Evolutionary conservation across 495 filamentous ascomycete species (phyloP), one percentile per base, ranked within the genome.

Genomic region (Annulohypoxylon bovei): DNA sequence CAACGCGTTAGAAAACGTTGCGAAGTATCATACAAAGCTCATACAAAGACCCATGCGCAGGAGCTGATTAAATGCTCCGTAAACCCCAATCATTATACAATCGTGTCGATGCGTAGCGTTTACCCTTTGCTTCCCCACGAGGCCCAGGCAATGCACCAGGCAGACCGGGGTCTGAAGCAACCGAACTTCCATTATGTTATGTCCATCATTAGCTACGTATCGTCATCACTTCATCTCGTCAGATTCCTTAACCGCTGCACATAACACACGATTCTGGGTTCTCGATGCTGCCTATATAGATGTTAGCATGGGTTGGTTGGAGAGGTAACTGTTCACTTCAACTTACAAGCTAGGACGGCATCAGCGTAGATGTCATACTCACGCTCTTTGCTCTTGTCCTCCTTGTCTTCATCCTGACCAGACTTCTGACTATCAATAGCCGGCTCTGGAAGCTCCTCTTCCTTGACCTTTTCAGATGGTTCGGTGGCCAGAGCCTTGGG

Each of bases 291-390:
- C 85, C 85, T 87, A 46, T 67, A 49, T 25, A 35, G 28, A 67
- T 63, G 50, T 82, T 73, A 81, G 78, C 56, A 49, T 22, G 12
- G 46, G 53, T 11, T 18, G 7, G 25, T n/a, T 8, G 8, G 18
- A 3, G 12, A 35, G 35, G 40, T 18, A 16, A 4, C 1, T 62
- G n/a, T 25, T 59, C 1, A 58, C 46, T 35, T 62, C 12, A 9
- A 79, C 86, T 84, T 92, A 90, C 95, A 99, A 77, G 89, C 86
- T 78, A 99, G 83, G 25, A 93, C 94, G 60, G 92, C 91, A 72
- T 97, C 91, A 3, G 93, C 93, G 80, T 95, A 99, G 72, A 99
- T 99, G 79, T 98, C 93, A 23, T 84, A 85, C 76, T 98, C 93
- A 5, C 92, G 86, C 62, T 87, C 88, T 60, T 87, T 82, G 77